Percentiles rank a stretch among this genome's conserved stretches.
Conservation (phyloP, 106 monocot genomes). For the Allium sativum region DNA sequence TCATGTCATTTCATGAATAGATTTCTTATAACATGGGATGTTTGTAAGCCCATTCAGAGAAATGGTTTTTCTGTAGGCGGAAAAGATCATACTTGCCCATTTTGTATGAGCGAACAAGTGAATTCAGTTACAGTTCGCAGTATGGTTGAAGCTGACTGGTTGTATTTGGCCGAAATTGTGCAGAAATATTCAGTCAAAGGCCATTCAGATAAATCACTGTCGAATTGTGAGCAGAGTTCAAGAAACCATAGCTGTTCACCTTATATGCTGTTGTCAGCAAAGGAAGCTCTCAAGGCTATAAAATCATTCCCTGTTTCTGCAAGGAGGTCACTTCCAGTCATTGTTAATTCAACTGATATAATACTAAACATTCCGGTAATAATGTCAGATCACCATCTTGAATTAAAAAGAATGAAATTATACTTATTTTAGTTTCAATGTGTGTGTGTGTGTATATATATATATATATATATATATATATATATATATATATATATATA, state of each 20-base stretch:
- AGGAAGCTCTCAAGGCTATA: conserved; percentile 41
- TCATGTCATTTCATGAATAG: conserved; percentile 65
- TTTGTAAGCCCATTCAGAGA: conserved; percentile 2
- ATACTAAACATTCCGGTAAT: conserved; percentile 67
- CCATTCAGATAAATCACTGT: neutral
- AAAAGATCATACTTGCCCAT: conserved; percentile 24
- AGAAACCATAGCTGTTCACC: conserved; percentile 4
- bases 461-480: too few species aligned
- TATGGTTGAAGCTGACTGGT: conserved; percentile 94
- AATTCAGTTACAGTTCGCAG: conserved; percentile 26
- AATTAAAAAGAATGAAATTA: too few species aligned
- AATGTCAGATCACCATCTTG: too few species aligned
- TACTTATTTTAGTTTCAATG: too few species aligned
- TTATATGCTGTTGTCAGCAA: conserved; percentile 37
- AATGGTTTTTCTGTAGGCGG: conserved; percentile 6
- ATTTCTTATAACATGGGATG: conserved; percentile 66
- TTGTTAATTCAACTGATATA: conserved; percentile 49
- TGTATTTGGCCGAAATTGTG: conserved; percentile 50
- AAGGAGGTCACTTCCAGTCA: conserved; percentile 63
- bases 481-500: too few species aligned
- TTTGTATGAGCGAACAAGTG: conserved; percentile 24
- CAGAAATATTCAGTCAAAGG: conserved; percentile 7
- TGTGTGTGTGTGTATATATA: too few species aligned
- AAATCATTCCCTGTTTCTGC: conserved; percentile 62
- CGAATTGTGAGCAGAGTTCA: conserved; percentile 2